phyloP scores from a whole-genome alignment of 2,329 filamentous ascomycete genomes.

The Claviceps pusilla region DNA sequence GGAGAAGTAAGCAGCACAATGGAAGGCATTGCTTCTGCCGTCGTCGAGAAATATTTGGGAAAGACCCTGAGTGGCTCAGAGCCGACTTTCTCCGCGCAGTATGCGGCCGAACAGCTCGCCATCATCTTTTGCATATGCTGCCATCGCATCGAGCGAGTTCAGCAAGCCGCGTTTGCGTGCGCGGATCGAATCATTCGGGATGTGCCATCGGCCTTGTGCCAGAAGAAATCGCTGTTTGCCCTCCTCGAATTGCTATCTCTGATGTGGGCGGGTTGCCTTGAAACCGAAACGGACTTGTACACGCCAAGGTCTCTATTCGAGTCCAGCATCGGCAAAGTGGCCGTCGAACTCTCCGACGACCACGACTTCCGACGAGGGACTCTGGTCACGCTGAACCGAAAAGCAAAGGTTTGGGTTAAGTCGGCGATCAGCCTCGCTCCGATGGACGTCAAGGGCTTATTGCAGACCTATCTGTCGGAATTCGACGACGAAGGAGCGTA shows the following conservation, averaged over 20 bases:
- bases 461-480: conserved; percentile 92
- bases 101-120: conserved; percentile 77
- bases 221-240: conserved; percentile 80
- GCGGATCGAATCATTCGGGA: conserved; percentile 74
- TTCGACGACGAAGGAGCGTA: conserved; percentile 84
- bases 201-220: conserved; percentile 79
- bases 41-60: conserved; percentile 64
- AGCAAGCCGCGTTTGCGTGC: conserved; percentile 68
- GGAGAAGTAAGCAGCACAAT: conserved; percentile 49
- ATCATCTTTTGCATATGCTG: conserved; percentile 79
- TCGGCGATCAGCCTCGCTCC: conserved; percentile 72
- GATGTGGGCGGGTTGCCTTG: conserved; percentile 89
- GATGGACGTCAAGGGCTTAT: conserved; percentile 80
- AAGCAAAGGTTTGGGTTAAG: conserved; percentile 67
- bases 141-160: conserved; percentile 81
- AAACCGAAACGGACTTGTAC: conserved; percentile 88
- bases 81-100: conserved; percentile 75
- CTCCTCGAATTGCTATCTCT: conserved; percentile 81
- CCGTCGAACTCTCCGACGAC: conserved; percentile 85
- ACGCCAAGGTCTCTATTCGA: conserved; percentile 69
- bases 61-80: conserved; percentile 58
- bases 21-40: conserved; percentile 49
- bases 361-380: conserved; percentile 70
- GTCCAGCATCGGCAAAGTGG: conserved; percentile 63
- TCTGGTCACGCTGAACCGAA: conserved; percentile 59